Evolutionary conservation across 257 asterid species (phyloP), one percentile per base, ranked within the genome.

Genomic region (Scutellaria baicalensis): DNA sequence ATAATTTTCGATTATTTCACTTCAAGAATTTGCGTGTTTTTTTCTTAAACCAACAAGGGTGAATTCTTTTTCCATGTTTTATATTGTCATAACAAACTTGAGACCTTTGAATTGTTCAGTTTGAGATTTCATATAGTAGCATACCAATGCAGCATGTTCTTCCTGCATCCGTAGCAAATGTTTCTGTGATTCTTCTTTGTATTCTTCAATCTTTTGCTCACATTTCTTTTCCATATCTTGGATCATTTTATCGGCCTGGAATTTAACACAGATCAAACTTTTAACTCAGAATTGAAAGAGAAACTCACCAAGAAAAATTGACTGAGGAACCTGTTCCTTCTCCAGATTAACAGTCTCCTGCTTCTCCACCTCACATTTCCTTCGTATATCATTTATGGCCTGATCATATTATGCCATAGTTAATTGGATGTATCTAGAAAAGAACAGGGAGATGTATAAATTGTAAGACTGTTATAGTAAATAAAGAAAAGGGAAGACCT

Each of bases 301-400:
- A 42, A 73, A 62, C 43, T 59, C 20, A 31, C 64, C 10, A 40
- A 52, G 48, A 50, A 75, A 68, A 70, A 54, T 60, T 66, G 59
- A 66, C 38, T 8, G 48, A 63, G 64, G 51, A 71, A 91, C 99
- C 97, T 91, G 89, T 80, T 88, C 95, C 82, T 86, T 91, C 85
- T 89, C 97, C 72, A 85, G 80, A 75, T 79, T 81, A 73, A 86
- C 72, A 58, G 85, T 69, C 74, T 84, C 97, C 83, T 81, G 84
- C 91, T 91, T 94, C 81, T 94, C 97, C 81, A 73, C 73, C 85
- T 94, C 97, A 39, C 86, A 91, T 86, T 85, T 89, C 83, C 79
- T 86, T 68, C 92, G 82, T 44, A 94, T 91, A 68, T 91, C 96
- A 77, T 76, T 89, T 64, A 94, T 89, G 79, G 97, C 99, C 99